Evolutionary conservation across 768 basidiomycete species (phyloP).

Genomic region (Rhodotorula kratochvilovae): DNA sequence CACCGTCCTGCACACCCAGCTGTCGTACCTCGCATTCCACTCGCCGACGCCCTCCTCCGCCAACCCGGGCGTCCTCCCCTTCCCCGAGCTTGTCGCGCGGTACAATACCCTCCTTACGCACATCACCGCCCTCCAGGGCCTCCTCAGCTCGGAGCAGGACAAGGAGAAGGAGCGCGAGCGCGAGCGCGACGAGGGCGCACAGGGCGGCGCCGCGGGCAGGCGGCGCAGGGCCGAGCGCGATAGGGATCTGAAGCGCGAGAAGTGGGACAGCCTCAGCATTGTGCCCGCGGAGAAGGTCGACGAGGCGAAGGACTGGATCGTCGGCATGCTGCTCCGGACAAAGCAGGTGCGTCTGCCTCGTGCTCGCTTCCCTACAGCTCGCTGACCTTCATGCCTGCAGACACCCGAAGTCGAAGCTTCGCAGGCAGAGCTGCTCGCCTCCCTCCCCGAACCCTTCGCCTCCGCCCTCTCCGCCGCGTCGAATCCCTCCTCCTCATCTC

Average conservation of each 20-base stretch:
- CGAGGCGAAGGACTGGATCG: constrained; percentile 36
- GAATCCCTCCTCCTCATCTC: not conserved
- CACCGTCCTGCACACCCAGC: constrained; percentile 20
- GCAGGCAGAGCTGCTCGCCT: constrained; percentile 5
- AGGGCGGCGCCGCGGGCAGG: not conserved
- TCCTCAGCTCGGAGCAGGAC: constrained; percentile 12
- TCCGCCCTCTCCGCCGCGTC: not conserved
- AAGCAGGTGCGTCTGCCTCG: constrained; percentile 24
- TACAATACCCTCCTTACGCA: constrained; percentile 29
- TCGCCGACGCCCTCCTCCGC: constrained; percentile 8
- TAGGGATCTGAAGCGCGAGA: constrained; percentile 24
- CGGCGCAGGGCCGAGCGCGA: constrained; percentile 6
- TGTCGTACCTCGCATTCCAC: constrained; percentile 17
- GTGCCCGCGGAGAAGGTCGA: constrained; percentile 27
- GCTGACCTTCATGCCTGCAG: not conserved
- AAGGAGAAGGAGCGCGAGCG: constrained; percentile 14
- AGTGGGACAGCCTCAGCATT: constrained; percentile 23
- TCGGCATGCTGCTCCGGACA: constrained; percentile 29
- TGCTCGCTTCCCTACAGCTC: not conserved
- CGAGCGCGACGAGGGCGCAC: not conserved
- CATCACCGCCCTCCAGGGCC: not conserved
- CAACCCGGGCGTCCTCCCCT: constrained; percentile 22
- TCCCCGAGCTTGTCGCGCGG: constrained; percentile 19
- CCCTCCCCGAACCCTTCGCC: constrained; percentile 19
- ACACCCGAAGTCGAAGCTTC: constrained; percentile 28